phyloP scores from a whole-genome alignment of 257 asterid species.

The Solanum gracilifrons region DNA sequence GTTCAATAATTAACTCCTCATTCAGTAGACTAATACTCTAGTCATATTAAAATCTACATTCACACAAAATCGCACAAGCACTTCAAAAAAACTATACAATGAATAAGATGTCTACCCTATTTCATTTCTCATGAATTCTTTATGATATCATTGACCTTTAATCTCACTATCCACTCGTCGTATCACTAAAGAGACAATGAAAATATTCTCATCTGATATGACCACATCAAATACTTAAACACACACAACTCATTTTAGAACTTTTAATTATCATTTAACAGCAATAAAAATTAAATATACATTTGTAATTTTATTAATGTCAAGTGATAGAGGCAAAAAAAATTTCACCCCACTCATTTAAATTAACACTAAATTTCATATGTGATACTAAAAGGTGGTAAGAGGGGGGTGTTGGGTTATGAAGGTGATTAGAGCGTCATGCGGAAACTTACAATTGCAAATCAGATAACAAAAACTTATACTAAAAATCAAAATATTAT shows the following conservation, averaged over 20 bases:
- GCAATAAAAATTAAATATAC: too few relatives aligned
- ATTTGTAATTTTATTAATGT: too few relatives aligned
- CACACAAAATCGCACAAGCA: not conserved
- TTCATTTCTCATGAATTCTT: not conserved
- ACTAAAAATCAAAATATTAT: too few relatives aligned
- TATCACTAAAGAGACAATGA: not conserved
- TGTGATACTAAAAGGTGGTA: too few relatives aligned
- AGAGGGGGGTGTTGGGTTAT: too few relatives aligned
- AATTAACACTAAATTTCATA: not conserved
- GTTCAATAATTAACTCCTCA: too few relatives aligned
- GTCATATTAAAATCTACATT: not conserved
- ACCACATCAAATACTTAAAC: not conserved
- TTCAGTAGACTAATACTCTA: not conserved
- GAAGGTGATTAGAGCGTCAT: too few relatives aligned
- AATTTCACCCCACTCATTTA: not conserved
- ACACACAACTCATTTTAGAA: not conserved
- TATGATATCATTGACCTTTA: not conserved
- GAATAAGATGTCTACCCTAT: not conserved
- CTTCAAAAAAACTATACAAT: not conserved
- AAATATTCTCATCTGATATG: not conserved
- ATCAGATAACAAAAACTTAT: too few relatives aligned
- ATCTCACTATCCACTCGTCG: not conserved
- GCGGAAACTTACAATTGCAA: too few relatives aligned
- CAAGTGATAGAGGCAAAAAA: not conserved
- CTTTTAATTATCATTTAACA: not conserved